phyloP scores from a whole-genome alignment of 2,329 filamentous ascomycete species.

The Beauveria rudraprayagi region DNA sequence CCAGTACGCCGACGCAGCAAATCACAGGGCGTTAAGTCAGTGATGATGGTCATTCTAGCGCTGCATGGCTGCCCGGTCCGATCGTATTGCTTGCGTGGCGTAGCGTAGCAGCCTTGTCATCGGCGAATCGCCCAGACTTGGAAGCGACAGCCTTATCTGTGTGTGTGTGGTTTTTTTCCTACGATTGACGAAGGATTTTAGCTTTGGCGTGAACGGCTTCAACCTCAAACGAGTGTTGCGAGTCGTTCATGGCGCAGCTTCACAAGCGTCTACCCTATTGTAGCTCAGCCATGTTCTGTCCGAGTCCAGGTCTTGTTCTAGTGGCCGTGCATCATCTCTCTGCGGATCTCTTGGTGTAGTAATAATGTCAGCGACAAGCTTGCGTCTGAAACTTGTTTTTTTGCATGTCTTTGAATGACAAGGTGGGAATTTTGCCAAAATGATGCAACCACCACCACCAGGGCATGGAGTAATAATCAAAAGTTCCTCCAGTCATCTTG shows the following conservation, averaged over 20 bases:
- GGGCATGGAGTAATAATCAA: no score
- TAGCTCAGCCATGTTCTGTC: no score
- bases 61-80: not conserved
- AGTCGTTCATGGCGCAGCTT: not conserved
- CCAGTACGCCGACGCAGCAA: not conserved
- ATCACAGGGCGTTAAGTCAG: not conserved
- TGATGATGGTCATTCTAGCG: not conserved
- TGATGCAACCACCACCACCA: no score
- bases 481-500: no score
- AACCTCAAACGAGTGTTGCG: not conserved
- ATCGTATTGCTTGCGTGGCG: constrained; percentile 9
- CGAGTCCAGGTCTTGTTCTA: not conserved
- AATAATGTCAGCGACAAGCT: not conserved
- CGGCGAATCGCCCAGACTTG: not conserved
- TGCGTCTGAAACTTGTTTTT: not conserved
- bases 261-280: not conserved
- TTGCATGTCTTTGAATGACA: no score
- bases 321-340: not conserved
- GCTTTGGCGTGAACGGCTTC: not conserved
- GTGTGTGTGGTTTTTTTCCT: no score
- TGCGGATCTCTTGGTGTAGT: no score
- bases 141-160: not conserved
- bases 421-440: no score
- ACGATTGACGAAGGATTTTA: no score
- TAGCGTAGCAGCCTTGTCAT: constrained; percentile 3